Evolutionary conservation across 768 basidiomycete genomes (phyloP), one percentile per base, ranked within the genome.

Genomic region (Pilatotrama ljubarskyi): DNA sequence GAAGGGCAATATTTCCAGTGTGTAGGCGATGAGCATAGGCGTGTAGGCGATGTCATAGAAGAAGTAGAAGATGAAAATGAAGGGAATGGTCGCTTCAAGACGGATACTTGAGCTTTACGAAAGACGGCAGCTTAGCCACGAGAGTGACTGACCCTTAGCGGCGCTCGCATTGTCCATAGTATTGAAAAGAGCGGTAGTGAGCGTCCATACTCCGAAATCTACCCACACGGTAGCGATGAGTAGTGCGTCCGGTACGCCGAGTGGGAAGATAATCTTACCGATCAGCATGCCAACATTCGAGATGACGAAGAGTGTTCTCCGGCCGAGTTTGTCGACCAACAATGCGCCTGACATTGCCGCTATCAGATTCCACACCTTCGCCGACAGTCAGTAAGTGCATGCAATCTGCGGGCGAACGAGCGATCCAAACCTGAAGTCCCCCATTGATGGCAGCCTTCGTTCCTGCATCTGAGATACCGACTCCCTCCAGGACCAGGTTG

Each of bases 1-100:
- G 73, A 84, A 91, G 0, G 91, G 92, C 3, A 94, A 72, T 63
- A 95, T 93, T 70, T 95, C 93, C 58, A 93, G 76, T 6, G 80
- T 79, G 71, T 84, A 86, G 0, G 80, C 67, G 29, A 84, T 72
- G 24, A 89, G 75, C 73, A 93, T 81, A 5, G 92, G 90, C 1
- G 86, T 87, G 70, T 91, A 92, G 25, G 88, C 88, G 57, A 92
- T 77, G 66, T 90, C 87, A 61, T 84, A 84, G 66, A 76, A 77
- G 25, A 75, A 72, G 65, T 77, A 81, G 51, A 79, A 75, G 5
- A 85, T 50, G 66, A 90, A 89, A 62, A 91, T 85, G 73, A 89
- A 79, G 14, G 83, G 84, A 62, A 87, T 80, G 9, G 84, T 86
- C 5, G 84, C 85, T 83, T 62, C 22, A 55, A 15, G 41, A 26